Evolutionary conservation across 257 asterid genomes (phyloP), one percentile per base, ranked within the genome.

Genomic region (Lavandula angustifolia): DNA sequence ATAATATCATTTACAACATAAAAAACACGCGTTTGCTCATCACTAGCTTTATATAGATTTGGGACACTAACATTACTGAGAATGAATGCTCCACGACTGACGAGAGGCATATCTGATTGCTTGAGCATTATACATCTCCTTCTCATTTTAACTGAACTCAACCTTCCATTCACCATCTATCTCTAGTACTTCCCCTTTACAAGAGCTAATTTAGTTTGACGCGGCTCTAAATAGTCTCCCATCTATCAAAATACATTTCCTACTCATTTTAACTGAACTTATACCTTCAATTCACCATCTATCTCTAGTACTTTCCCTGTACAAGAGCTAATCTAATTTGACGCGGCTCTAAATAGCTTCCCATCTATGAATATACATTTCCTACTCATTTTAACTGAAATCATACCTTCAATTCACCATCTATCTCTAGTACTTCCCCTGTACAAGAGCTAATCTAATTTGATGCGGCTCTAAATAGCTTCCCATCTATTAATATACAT

Each of bases 361-460:
- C 27, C 27, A 22, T 22, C 27, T 22, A 22, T 22, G 1, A 22
- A 22, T 22, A 22, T n/a, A 50, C 33, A 18, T 64, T 49, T 64
- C 37, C 17, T 9, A 60, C 43, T 11, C 40, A 29, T 31, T 13
- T 44, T 14, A 1, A 22, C 27, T 22, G 27, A 22, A 22, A 1
- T 0, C 27, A 22, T 22, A 22, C 27, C 27, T 22, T 22, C 27
- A n/a, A 38, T 34, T 40, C 9, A 7, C 31, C 41, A 18, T 51
- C 43, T 50, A 7, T 64, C 34, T 43, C 68, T 37, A n/a, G 33
- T 6, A 51, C 38, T 31, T 22, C n/a, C 40, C 58, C 27, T 9
- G 31, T 14, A 22, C 63, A 42, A 66, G 32, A 10, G 17, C 11
- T 66, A 0, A 14, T 7, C 4, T 14, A 7, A 44, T 55, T 55